phyloP scores from a whole-genome alignment of 1,284 basidiomycete genomes.

The Salmacisia buchloeana region DNA sequence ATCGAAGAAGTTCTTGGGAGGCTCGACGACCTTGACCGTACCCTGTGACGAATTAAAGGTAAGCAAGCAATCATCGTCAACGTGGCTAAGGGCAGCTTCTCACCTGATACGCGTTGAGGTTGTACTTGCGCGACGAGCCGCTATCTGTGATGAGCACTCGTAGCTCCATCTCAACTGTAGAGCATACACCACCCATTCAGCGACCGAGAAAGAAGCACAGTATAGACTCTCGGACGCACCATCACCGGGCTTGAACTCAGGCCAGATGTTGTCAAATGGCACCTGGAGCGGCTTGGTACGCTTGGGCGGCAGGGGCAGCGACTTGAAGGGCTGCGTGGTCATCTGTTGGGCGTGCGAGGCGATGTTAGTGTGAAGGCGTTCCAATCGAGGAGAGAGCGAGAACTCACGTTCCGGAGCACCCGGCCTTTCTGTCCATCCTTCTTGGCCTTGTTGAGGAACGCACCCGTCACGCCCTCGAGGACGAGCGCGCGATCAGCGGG shows the following conservation, averaged over 20 bases:
- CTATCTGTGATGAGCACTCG: background rate
- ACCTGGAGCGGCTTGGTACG: slow-evolving; percentile 38
- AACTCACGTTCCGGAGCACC: slow-evolving; percentile 42
- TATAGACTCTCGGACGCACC: slow-evolving; percentile 32
- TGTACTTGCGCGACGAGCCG: slow-evolving; percentile 6
- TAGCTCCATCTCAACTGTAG: slow-evolving; percentile 9
- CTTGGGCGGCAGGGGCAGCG: slow-evolving; percentile 30
- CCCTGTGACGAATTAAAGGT: slow-evolving; percentile 45
- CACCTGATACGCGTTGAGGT: slow-evolving; percentile 3
- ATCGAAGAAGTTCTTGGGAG: slow-evolving; percentile 44
- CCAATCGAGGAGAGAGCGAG: no score
- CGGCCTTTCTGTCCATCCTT: slow-evolving; percentile 36
- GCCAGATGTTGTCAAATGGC: slow-evolving; percentile 45
- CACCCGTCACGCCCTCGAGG: slow-evolving; percentile 42
- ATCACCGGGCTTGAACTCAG: slow-evolving; percentile 48
- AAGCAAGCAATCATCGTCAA: no score
- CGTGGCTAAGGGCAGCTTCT: no score
- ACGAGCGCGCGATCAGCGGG: slow-evolving; percentile 39
- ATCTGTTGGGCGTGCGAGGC: slow-evolving; percentile 16
- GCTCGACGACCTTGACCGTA: slow-evolving; percentile 43
- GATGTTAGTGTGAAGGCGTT: background rate
- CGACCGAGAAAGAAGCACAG: background rate
- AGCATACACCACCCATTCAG: background rate
- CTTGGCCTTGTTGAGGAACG: slow-evolving; percentile 45
- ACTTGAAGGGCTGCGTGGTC: slow-evolving; percentile 42